Conservation (phyloP, 169 alveolate species). For the Theileria annulata region DNA sequence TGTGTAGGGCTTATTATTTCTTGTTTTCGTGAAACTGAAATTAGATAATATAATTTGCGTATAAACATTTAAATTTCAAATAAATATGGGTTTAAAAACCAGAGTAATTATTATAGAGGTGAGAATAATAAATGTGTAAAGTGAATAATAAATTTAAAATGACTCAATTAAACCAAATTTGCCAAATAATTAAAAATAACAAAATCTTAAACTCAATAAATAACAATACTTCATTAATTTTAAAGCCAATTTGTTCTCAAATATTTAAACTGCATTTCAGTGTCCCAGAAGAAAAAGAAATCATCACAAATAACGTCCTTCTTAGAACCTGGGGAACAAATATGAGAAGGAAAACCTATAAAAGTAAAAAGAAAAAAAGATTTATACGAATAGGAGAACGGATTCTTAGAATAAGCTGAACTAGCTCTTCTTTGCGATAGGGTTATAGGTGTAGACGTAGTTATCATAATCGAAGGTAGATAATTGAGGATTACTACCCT, state of each 20-base stretch:
- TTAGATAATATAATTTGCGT: too few species aligned
- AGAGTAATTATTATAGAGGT: too few species aligned
- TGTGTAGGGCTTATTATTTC: too few species aligned
- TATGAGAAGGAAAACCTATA: conserved; percentile 72
- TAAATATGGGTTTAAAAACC: too few species aligned
- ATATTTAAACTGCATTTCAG: neutral
- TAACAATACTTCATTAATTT: conserved; percentile 7
- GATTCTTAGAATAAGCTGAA: conserved; percentile 61
- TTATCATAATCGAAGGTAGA: conserved; percentile 19
- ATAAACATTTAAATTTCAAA: too few species aligned
- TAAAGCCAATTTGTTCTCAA: conserved; percentile 4
- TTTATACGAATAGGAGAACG: conserved; percentile 73
- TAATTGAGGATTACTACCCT: conserved; percentile 33
- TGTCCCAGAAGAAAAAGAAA: neutral
- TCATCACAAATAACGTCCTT: neutral
- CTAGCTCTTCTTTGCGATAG: neutral
- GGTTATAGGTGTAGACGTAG: conserved; percentile 9
- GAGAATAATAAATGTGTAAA: neutral
- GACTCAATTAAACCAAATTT: neutral
- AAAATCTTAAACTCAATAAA: neutral
- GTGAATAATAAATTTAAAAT: neutral
- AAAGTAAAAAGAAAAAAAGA: conserved; percentile 64
- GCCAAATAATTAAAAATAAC: neutral
- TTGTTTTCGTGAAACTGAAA: too few species aligned
- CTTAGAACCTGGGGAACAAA: conserved; percentile 75